These are phyloP conservation scores for Malassezia brasiliensis DNA, from an alignment of 1,284 basidiomycete species.

Conservation along the genomic window DNA sequence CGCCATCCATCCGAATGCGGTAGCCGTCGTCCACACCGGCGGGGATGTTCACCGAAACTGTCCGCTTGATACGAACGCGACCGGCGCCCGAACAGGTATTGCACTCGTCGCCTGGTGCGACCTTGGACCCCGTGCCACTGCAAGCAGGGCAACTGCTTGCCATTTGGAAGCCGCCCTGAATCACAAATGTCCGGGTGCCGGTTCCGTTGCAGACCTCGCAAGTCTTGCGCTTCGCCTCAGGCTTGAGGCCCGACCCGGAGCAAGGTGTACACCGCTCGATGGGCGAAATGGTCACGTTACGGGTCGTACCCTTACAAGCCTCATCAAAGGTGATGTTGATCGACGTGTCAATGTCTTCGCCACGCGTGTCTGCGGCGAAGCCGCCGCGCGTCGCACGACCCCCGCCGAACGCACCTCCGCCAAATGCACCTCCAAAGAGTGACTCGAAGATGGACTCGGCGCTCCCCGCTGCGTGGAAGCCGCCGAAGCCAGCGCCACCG, in stretches of 20 bases:
- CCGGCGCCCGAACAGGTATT: constrained; percentile 75
- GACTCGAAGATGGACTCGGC: constrained; percentile 63
- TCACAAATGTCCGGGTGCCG: constrained; percentile 78
- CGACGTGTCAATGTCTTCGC: constrained; percentile 73
- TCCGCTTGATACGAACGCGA: constrained; percentile 69
- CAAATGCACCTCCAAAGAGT: constrained; percentile 64
- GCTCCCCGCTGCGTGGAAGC: constrained; percentile 51
- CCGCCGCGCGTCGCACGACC: constrained; percentile 20
- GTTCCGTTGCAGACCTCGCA: constrained; percentile 76
- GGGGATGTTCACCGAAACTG: constrained; percentile 67
- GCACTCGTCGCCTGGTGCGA: constrained; percentile 72
- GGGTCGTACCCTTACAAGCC: constrained; percentile 77
- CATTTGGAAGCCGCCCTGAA: constrained; percentile 95
- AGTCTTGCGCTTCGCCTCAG: constrained; percentile 70
- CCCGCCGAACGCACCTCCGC: constrained; percentile 53
- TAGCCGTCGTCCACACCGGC: constrained; percentile 92
- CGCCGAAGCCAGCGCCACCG: constrained; percentile 53
- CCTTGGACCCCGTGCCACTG: constrained; percentile 68
- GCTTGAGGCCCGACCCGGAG: constrained; percentile 73
- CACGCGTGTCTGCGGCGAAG: constrained; percentile 56
- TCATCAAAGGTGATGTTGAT: constrained; percentile 78
- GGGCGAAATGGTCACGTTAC: constrained; percentile 67
- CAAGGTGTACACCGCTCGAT: constrained; percentile 77
- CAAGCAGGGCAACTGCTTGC: constrained; percentile 80
- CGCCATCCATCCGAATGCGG: constrained; percentile 71